Base-by-base conservation (phyloP, 75 land plant species). In the Chamaecyparis obtusa region DNA sequence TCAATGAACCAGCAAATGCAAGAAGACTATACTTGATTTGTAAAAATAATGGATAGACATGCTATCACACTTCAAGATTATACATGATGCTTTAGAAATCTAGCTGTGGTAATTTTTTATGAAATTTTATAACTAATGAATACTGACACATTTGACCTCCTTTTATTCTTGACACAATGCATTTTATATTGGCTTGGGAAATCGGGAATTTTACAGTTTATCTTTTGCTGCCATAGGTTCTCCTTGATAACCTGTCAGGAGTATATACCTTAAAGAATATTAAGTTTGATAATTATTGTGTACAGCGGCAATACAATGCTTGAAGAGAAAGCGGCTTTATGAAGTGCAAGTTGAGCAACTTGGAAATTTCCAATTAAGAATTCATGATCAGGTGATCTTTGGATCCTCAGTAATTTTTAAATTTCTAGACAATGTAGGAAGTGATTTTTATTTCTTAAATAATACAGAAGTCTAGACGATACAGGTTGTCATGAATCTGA, bases 311-410 rank as follows among this genome's bases (percentile, higher is more conserved):
- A 95, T 96, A 86, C 96, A 93, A 85, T 95, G 98, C 90, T 90
- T 96, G 88, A 96, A 95, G 90, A 90, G 92, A 87, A 96, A 96
- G 88, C 94, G 90, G 80, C 89, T 95, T 35, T 96, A 96, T 84
- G 98, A 96, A 90, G 94, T 93, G 56, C 96, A 96, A 89, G 90
- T 96, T 85, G 96, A 95, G 87, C 95, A 94, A 84, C 96, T 96
- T 86, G 95, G 96, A 0, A 96, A 96, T 88, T 95, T 93, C 90
- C 98, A 96, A 84, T 77, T 95, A 80, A 94, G 98, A 5, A 94
- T 96, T 56, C 98, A 96, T 89, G 98, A 96, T 88, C 98, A 96
- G 94, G 98, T 96, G 30, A 81, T 81, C 83, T 81, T 46, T 44
- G 11, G 46, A 8, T 19, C 9, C 49, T n/a, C 46, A 16, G 21